Conservation (phyloP, 2,329 filamentous ascomycete genomes). For the Arthrobotrys entomopaga region DNA sequence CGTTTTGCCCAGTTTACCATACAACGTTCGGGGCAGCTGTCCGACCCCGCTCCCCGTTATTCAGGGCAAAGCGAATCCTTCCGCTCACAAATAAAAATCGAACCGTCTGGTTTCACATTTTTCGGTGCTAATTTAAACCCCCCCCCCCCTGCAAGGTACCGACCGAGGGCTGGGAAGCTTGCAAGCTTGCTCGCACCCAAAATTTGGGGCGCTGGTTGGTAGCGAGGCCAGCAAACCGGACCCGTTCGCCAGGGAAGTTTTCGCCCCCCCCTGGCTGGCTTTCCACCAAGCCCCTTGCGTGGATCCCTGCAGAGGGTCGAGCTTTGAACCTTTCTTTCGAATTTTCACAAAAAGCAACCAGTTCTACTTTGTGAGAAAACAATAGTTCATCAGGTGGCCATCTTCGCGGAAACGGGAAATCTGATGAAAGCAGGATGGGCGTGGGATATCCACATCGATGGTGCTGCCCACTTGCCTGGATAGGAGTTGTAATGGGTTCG, state of each 20-base stretch:
- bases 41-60: slow-evolving; percentile 46
- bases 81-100: slow-evolving; percentile 27
- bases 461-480: slow-evolving; percentile 22
- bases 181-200: too few species aligned
- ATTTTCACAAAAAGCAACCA: slow-evolving; percentile 32
- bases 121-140: not conserved
- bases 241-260: slow-evolving; percentile 40
- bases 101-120: slow-evolving; percentile 22
- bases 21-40: slow-evolving; percentile 35
- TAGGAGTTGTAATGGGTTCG: slow-evolving; percentile 49
- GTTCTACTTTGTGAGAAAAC: slow-evolving; percentile 34
- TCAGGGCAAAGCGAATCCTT: slow-evolving; percentile 27
- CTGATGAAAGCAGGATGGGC: slow-evolving; percentile 18
- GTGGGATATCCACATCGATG: slow-evolving; percentile 8
- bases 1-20: slow-evolving; percentile 39
- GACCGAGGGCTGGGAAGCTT: not conserved
- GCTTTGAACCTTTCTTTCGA: slow-evolving; percentile 19
- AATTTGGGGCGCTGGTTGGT: slow-evolving; percentile 17
- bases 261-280: slow-evolving; percentile 30
- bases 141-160: not conserved
- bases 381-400: slow-evolving; percentile 31
- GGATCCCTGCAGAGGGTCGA: slow-evolving; percentile 36
- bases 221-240: slow-evolving; percentile 3
- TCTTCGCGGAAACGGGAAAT: slow-evolving; percentile 46
- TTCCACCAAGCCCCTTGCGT: slow-evolving; percentile 19